Conservation (phyloP, 2,329 filamentous ascomycete species). For the Talaromyces sp. region DNA sequence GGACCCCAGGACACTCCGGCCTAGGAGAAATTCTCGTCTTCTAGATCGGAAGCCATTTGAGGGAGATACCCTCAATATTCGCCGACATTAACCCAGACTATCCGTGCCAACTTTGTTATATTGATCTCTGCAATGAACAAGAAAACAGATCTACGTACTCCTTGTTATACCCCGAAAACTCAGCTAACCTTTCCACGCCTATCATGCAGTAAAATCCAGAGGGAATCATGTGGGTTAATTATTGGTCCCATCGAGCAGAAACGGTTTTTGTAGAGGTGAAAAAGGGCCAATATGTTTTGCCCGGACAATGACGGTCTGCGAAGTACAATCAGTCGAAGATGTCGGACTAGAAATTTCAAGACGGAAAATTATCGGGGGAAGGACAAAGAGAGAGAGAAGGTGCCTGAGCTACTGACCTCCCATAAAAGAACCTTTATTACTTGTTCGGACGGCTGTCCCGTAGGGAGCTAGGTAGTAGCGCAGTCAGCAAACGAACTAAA, state of each 20-base stretch:
- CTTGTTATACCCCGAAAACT: background rate
- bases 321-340: background rate
- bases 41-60: too few species aligned
- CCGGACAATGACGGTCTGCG: conserved; percentile 24
- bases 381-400: too few species aligned
- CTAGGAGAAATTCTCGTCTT: too few species aligned
- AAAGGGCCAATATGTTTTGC: conserved; percentile 29
- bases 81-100: too few species aligned
- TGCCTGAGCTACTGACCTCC: conserved; percentile 26
- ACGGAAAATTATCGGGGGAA: too few species aligned
- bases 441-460: conserved; percentile 26
- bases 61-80: too few species aligned
- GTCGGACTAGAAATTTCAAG: background rate
- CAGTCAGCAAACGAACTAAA: background rate
- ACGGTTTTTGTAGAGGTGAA: conserved; percentile 28
- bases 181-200: background rate
- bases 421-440: conserved; percentile 32
- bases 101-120: background rate
- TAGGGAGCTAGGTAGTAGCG: conserved; percentile 27
- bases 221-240: background rate
- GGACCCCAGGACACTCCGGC: too few species aligned
- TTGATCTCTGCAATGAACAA: too few species aligned
- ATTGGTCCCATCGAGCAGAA: conserved; percentile 26
- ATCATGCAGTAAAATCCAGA: background rate
- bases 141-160: background rate